Conservation (phyloP, 768 basidiomycete species). For the Suillus subalutaceus region DNA sequence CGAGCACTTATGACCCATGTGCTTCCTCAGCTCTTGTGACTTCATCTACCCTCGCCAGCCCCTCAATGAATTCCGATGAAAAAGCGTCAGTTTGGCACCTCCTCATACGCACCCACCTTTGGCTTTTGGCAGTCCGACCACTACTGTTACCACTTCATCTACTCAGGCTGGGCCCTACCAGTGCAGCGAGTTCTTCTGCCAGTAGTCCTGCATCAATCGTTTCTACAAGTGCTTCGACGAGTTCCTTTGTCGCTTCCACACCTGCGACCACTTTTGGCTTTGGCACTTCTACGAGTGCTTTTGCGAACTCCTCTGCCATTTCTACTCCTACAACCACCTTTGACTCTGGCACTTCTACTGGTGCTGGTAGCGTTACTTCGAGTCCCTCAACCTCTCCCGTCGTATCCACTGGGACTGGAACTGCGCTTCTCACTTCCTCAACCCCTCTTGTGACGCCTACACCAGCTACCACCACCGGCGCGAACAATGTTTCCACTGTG, state of each 20-base stretch:
- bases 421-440: background rate
- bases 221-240: background rate
- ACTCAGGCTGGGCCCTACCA: background rate
- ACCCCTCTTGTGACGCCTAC: slow-evolving; percentile 6
- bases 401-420: background rate
- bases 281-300: background rate
- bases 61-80: slow-evolving; percentile 6
- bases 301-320: too few relatives aligned
- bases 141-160: slow-evolving; percentile 7
- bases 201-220: background rate
- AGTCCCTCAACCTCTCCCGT: background rate
- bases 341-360: background rate
- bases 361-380: background rate
- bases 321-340: background rate
- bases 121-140: slow-evolving; percentile 16
- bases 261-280: background rate
- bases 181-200: background rate
- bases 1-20: background rate
- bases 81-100: slow-evolving; percentile 9
- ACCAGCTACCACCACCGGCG: slow-evolving; percentile 7
- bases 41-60: slow-evolving; percentile 5
- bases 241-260: background rate
- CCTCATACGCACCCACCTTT: slow-evolving; percentile 12
- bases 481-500: slow-evolving; percentile 10
- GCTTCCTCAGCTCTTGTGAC: background rate